Base-by-base conservation (phyloP, 2,329 filamentous ascomycete species). In the Anisogramma anomala region DNA sequence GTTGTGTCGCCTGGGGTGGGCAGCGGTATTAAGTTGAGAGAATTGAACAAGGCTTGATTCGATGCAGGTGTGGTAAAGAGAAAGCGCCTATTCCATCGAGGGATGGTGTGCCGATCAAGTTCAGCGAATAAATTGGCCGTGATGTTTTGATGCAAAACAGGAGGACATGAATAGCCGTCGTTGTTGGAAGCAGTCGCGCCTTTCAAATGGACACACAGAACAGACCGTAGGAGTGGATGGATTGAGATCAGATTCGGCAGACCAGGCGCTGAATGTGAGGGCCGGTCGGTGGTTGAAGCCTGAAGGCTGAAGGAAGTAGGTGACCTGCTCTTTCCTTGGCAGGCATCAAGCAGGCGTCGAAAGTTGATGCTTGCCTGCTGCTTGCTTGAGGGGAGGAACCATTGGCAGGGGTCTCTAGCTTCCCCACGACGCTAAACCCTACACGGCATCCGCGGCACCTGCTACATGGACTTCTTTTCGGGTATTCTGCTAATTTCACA, bases 301-400 rank as follows among this genome's bases (percentile, higher is more conserved):
- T n/a, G n/a, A n/a, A n/a, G n/a, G n/a, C n/a, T n/a, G n/a, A n/a
- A n/a, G 34, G 38, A 19, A 22, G 17, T 17, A 9, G 25, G 31
- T 17, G 53, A 45, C 47, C 50, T 48, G 49, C 40, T 47, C 14
- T 13, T 25, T n/a, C n/a, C n/a, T 35, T 18, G 32, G 31, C n/a
- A 28, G 38, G 38, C 33, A 32, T 32, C 15, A 32, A 25, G 31
- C n/a, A 28, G 38, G 38, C 33, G 18, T 32, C 15, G 18, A 32
- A 32, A 32, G 30, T 32, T 32, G 30, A 18, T 32, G 15, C 30
- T 18, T n/a, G 30, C 13, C 17, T 14, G 30, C 26, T 27, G 22
- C 22, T 23, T 23, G 22, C 22, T 23, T 23, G 22, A 9, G 9
- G 22, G 9, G 22, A 5, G 22, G n/a, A n/a, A n/a, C n/a, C n/a